Evolutionary conservation across 768 basidiomycete genomes (phyloP).

Genomic region (Podaxis carcinomalis): DNA sequence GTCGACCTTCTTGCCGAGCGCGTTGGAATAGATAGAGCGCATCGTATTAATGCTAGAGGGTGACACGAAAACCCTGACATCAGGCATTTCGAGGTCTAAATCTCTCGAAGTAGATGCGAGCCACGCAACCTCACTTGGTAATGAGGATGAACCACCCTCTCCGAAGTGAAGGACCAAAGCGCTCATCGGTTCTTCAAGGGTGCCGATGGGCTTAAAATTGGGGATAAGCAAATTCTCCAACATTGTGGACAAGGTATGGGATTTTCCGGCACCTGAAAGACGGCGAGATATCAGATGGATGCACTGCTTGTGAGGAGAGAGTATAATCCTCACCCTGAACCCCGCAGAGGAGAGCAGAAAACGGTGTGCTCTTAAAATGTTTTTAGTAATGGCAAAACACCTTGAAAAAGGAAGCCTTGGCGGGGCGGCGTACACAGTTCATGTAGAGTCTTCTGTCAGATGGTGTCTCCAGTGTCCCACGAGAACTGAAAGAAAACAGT

Average conservation of each 20-base stretch:
- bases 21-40: conserved; percentile 43
- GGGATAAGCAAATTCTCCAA: conserved; percentile 70
- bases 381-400: background rate
- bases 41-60: conserved; percentile 58
- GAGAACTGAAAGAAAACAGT: conserved; percentile 23
- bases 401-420: background rate
- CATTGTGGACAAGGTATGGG: conserved; percentile 64
- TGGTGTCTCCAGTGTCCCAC: conserved; percentile 26
- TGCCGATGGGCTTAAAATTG: conserved; percentile 43
- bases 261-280: conserved; percentile 61
- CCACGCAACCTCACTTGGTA: conserved; percentile 71
- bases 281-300: background rate
- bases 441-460: conserved; percentile 56
- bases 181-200: conserved; percentile 46
- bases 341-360: conserved; percentile 70
- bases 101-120: conserved; percentile 31
- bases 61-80: conserved; percentile 53
- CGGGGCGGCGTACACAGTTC: conserved; percentile 46
- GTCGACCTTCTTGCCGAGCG: conserved; percentile 41
- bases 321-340: conserved; percentile 44
- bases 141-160: conserved; percentile 53
- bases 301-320: background rate
- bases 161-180: conserved; percentile 70
- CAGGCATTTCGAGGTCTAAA: conserved; percentile 26
- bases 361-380: conserved; percentile 58